Evolutionary conservation across 768 basidiomycete genomes (phyloP), one percentile per base, ranked within the genome.

Genomic region (Lactarius psammicola): DNA sequence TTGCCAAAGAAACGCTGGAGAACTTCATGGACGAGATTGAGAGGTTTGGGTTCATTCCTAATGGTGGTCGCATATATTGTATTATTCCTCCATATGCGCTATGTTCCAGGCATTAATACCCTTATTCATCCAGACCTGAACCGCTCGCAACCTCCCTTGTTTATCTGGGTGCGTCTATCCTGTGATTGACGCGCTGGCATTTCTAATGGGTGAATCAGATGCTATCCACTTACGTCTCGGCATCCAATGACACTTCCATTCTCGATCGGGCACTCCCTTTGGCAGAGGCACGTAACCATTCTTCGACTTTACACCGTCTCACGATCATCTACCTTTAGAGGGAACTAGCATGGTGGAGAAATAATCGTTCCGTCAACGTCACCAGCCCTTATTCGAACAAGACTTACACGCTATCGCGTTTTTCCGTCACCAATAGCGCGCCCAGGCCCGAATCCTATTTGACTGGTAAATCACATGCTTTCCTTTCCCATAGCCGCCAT

Each of bases 21-120:
- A 96, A 97, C 78, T 97, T 98, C 73, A 95, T 97, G 94, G 95
- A 98, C 72, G 88, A 96, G 73, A 79, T 98, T 55, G 85, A 89
- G 46, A 73, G 74, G 28, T 85, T 91, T 71, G 95, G 95, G 0
- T 98, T 97, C 78, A 88, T 98, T 68, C 95, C 95, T 1, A 98
- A 97, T 71, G 95, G 95, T 8, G 95, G 94, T 4, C 83, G 94
- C 13, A 93, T 91, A 59, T 97, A 97, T 72, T 97, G 89, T 88
- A 71, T 7, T 18, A 20, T 63, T 30, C 11, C 26, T 63, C 40
- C 33, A 10, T n/a, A 34, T 51, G 18, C 31, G 18, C 11, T 33
- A 56, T 31, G 26, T 54, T 15, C 46, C 8, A 20, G 10, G 20
- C 36, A 30, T 34, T 30, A 9, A 31, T 26, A 17, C 46, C 63